Evolutionary conservation across 2,329 filamentous ascomycete species (phyloP), one percentile per base, ranked within the genome.

Genomic region (Diplodia scrobiculata): DNA sequence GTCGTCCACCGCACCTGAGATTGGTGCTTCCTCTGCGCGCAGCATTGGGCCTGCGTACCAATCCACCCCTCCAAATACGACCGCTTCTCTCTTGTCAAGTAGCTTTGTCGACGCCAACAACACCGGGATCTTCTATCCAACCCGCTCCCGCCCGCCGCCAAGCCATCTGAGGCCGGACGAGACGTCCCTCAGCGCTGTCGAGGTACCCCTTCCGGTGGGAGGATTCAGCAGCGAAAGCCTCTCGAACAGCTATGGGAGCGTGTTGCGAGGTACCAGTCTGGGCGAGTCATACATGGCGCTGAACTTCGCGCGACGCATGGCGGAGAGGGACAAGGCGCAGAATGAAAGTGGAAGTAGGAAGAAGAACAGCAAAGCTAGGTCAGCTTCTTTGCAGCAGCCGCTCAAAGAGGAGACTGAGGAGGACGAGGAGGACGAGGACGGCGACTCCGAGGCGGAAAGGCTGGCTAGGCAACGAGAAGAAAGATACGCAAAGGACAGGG

Each of bases 221-320:
- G 65, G 65, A 13, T 66, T 66, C 55, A 63, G 55, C 55, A 63
- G 55, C 47, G 58, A 59, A 6, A 66, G 65, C 50, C 36, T 55
- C 5, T 14, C 36, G 10, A 19, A 19, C 25, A 54, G 55, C n/a
- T 63, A 63, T 27, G 65, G 58, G 19, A 62, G 50, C 9, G 34
- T 34, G 21, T 14, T 66, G 25, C 55, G 50, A 21, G 47, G 50
- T n/a, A 38, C 65, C 7, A 66, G 65, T 27, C 50, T 66, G 5
- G 65, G 65, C 14, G 65, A 66, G 19, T 55, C 50, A 27, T 66
- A 55, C 19, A 66, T 66, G 65, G 65, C 65, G 48, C 38, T 66
- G 21, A 62, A 66, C n/a, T 66, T 66, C n/a, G 55, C 55, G 34
- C 48, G 65, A 17, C 55, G 65, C 14, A 66, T 66, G 65, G 50